Conservation (phyloP, 148 eudicot genomes). For the Vaccinium macrocarpon region DNA sequence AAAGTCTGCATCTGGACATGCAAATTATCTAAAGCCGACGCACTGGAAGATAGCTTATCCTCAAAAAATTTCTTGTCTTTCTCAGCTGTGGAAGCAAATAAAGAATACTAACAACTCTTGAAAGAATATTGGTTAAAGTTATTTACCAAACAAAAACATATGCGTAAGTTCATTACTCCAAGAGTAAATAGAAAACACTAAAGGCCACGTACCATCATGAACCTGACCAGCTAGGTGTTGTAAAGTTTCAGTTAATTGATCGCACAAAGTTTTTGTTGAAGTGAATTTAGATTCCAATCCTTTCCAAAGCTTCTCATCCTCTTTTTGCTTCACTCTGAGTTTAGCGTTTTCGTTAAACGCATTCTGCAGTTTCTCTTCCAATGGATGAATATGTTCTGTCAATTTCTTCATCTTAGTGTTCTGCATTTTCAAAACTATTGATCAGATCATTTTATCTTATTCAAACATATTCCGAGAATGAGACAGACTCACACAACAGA, state of each 20-base stretch:
- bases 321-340: conserved; percentile 85
- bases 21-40: conserved; percentile 57
- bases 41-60: conserved; percentile 54
- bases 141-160: no score
- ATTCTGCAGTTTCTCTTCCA: conserved; percentile 79
- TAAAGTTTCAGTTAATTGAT: conserved; percentile 82
- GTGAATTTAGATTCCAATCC: conserved; percentile 90
- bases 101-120: conserved; percentile 8
- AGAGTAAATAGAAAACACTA: not conserved
- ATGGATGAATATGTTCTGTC: conserved; percentile 49
- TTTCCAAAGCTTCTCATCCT: conserved; percentile 85
- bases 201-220: conserved; percentile 56
- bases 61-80: conserved; percentile 64
- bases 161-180: not conserved
- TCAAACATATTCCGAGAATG: not conserved
- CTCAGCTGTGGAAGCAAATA: conserved; percentile 59
- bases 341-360: conserved; percentile 85
- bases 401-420: conserved; percentile 81
- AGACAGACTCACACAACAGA: not conserved
- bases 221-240: conserved; percentile 72
- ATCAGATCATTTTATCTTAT: conserved; percentile 4
- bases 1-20: conserved; percentile 60
- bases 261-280: conserved; percentile 69
- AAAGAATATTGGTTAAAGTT: not conserved
- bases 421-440: conserved; percentile 33